These are phyloP conservation scores for Chytridiales sp. DNA, from an alignment of 371 early-diverging fungal genomes.

Conservation along the genomic window DNA sequence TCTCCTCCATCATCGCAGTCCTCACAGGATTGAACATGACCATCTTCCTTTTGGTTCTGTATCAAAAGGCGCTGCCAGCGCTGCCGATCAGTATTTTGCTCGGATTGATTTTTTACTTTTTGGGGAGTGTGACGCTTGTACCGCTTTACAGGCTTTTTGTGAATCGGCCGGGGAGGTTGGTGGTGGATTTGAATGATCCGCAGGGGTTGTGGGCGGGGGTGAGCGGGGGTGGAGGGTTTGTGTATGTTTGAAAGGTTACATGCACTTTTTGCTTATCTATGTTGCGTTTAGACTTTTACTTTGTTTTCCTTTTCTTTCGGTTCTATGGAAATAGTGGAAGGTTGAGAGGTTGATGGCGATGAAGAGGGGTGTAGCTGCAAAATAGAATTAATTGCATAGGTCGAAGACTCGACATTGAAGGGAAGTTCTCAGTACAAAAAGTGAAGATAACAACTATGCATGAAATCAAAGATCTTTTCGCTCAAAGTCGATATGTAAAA, in stretches of 20 bases:
- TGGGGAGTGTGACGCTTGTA: slow-evolving; percentile 33
- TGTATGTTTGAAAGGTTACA: slow-evolving; percentile 16
- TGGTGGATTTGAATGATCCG: slow-evolving; percentile 6
- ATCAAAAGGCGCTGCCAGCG: slow-evolving; percentile 80
- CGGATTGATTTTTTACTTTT: slow-evolving; percentile 81
- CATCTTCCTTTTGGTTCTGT: slow-evolving; percentile 79
- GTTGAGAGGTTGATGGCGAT: no score
- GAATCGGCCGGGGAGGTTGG: slow-evolving; percentile 15
- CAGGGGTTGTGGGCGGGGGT: slow-evolving; percentile 26
- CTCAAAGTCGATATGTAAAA: no score
- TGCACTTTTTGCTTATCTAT: neutral
- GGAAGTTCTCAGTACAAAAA: no score
- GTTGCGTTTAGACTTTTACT: no score
- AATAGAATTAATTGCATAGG: no score
- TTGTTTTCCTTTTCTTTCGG: no score
- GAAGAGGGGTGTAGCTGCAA: no score
- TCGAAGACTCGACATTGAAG: no score
- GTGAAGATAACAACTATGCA: no score
- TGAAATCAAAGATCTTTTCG: no score
- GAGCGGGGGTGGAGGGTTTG: slow-evolving; percentile 34
- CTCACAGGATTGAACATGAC: slow-evolving; percentile 80
- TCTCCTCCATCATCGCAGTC: slow-evolving; percentile 74
- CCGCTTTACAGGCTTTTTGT: slow-evolving; percentile 36
- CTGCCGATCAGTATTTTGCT: slow-evolving; percentile 84
- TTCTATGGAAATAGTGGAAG: no score